Evolutionary conservation across 2,329 filamentous ascomycete species (phyloP), one percentile per base, ranked within the genome.

Genomic region (Leptographium radiaticola): DNA sequence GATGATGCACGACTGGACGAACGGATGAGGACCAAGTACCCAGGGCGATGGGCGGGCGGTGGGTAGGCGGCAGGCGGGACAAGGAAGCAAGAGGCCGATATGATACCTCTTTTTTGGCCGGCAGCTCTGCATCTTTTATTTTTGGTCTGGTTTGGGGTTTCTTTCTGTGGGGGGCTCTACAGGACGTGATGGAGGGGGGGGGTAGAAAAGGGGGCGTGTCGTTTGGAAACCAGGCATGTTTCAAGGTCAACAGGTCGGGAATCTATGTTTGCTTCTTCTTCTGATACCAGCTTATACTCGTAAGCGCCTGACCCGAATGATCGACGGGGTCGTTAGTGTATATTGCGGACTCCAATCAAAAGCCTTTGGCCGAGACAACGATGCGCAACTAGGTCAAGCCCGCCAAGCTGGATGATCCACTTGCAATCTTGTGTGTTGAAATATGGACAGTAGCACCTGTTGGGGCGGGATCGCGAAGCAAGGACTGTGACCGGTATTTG

Each of bases 1-100:
- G 10, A 31, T 42, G 53, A 50, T 56, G 54, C 57, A 60, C 49
- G 59, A 60, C 51, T 56, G 59, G 57, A 60, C 52, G 59, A 60
- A 52, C 56, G 50, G 55, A 60, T 36, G 57, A 57, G 53, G 52
- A 53, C 54, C 43, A 53, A 16, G 48, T 31, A 51, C 49, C 46
- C 40, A 38, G 43, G 46, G 47, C 38, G 46, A 49, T 39, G 46
- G 38, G 47, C 15, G n/a, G 52, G 46, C 47, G 39, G 40, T 16
- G 36, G 39, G 30, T 13, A 20, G 4, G 38, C 16, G 49, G 53
- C 31, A 38, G 10, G 42, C 33, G 20, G 30, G 30, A 52, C 30
- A 18, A 31, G 33, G 38, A 36, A 43, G 34, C 15, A 25, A 46
- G 20, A 25, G 25, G 25, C 25, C 25, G 25, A 25, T 25, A 25